A percentile compares a stretch with the other conserved stretches of the same genome.
Conservation (phyloP, 1,284 basidiomycete species). For the Neotropicomus parvogracilis region DNA sequence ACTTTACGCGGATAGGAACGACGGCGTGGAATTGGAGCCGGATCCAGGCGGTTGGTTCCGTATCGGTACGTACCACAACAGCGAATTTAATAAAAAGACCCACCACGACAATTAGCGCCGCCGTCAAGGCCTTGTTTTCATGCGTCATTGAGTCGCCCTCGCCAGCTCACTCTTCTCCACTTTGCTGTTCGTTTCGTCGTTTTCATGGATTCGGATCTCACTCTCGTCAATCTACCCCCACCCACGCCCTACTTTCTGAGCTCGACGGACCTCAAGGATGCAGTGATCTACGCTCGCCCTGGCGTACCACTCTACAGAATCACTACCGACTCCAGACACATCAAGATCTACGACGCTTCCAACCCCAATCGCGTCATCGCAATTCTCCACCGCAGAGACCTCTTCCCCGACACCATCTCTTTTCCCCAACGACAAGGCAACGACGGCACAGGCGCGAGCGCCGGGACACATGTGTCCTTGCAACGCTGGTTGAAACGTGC, state of each 20-base stretch:
- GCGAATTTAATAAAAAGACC: background rate
- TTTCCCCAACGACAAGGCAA: slow-evolving; percentile 18
- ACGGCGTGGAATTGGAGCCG: background rate
- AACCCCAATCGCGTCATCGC: slow-evolving; percentile 18
- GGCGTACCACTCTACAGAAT: slow-evolving; percentile 26
- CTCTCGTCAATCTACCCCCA: slow-evolving; percentile 26
- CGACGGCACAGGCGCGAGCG: background rate
- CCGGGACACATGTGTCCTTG: slow-evolving; percentile 11
- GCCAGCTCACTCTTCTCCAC: background rate
- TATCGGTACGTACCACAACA: slow-evolving; percentile 6
- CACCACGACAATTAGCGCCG: background rate
- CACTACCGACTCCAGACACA: slow-evolving; percentile 17
- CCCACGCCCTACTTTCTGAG: slow-evolving; percentile 31
- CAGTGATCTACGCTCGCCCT: slow-evolving; percentile 18
- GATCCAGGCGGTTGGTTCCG: background rate
- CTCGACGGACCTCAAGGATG: slow-evolving; percentile 16
- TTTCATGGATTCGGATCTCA: slow-evolving; percentile 29
- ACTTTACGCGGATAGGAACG: background rate
- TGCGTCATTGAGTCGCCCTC: slow-evolving; percentile 3
- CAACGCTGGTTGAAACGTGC: slow-evolving; percentile 29
- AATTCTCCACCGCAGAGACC: slow-evolving; percentile 25
- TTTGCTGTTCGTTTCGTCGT: no score
- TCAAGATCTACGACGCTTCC: slow-evolving; percentile 17
- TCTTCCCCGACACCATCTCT: slow-evolving; percentile 27
- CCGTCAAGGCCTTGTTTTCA: background rate